Evolutionary conservation across 305 asterid species (phyloP).

Genomic region (Ilex paraguariensis): DNA sequence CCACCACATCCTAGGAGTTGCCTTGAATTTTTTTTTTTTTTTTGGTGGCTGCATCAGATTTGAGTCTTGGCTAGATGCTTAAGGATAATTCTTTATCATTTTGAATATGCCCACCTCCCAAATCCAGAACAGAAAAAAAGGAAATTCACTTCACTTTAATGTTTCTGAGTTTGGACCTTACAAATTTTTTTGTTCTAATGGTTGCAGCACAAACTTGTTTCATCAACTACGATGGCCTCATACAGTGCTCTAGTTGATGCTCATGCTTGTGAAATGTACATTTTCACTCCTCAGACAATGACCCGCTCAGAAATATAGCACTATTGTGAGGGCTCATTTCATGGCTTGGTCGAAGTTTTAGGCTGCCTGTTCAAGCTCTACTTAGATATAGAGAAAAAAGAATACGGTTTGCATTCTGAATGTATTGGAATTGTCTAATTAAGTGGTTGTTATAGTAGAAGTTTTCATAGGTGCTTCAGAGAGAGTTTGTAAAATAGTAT

Average conservation of each 20-base stretch:
- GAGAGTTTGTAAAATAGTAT: no score
- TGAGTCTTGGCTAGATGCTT: no score
- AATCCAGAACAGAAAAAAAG: no score
- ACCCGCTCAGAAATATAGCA: conserved; percentile 22
- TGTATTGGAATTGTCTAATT: background rate
- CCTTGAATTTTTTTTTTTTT: no score
- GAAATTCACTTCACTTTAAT: no score
- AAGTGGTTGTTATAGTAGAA: background rate
- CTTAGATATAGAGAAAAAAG: no score
- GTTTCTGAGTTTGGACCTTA: no score
- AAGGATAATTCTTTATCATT: no score
- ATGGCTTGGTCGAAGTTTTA: background rate
- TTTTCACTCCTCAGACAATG: conserved; percentile 26
- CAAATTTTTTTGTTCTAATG: background rate
- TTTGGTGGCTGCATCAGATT: no score
- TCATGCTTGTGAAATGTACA: conserved; percentile 41
- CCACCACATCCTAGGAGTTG: no score
- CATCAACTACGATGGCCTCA: conserved; percentile 21
- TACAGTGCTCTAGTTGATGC: conserved; percentile 34
- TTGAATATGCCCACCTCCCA: no score
- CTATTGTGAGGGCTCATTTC: background rate
- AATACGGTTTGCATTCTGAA: no score
- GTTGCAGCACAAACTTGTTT: conserved; percentile 41
- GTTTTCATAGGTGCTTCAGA: background rate
- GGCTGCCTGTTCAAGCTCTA: background rate